Base-by-base conservation (phyloP, 2,329 filamentous ascomycete species). In the Zalaria sp. region DNA sequence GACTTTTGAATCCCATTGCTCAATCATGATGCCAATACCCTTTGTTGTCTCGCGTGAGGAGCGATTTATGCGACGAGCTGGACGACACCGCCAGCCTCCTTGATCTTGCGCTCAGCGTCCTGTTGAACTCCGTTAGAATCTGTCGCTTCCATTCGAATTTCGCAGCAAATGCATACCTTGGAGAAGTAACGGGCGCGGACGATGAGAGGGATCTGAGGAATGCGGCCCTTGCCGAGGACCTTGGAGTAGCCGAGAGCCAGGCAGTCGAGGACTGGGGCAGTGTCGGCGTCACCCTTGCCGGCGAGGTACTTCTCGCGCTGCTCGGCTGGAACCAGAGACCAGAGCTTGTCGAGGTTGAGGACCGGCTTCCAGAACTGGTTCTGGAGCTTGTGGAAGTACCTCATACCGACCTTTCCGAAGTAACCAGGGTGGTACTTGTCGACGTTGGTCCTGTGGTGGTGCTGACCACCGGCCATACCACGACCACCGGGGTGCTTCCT, bases 331-430 rank as follows among this genome's bases (percentile, higher is more conserved):
- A 98, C 79, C 62, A 98, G 85, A 47, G 88, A 83, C 86, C 87
- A 94, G 56, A 98, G 83, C 83, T 96, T 98, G 73, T 96, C 91
- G 59, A 98, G 75, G 78, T 98, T 98, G 81, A 98, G 83, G 58
- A 86, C 78, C 54, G 91, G 91, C 76, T 94, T 95, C 91, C 89
- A 98, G 78, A 89, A 87, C 65, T 93, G 83, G 77, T 89, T 89
- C 63, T 80, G 77, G 64, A 85, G 81, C 72, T 91, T 88, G 79
- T 96, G 89, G 84, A 94, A 95, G 74, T 89, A 60, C 35, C 60
- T 46, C 58, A 61, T 62, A 51, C 57, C 57, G 39, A 61, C 60
- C 75, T 94, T 94, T 72, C 86, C 86, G 72, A 95, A 96, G 84
- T 96, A 96, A 86, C 91, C 91, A 51, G 89, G 87, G 66, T 93